Conservation (phyloP, 352 stramenopile genomes). For the Phytophthora pisi region DNA sequence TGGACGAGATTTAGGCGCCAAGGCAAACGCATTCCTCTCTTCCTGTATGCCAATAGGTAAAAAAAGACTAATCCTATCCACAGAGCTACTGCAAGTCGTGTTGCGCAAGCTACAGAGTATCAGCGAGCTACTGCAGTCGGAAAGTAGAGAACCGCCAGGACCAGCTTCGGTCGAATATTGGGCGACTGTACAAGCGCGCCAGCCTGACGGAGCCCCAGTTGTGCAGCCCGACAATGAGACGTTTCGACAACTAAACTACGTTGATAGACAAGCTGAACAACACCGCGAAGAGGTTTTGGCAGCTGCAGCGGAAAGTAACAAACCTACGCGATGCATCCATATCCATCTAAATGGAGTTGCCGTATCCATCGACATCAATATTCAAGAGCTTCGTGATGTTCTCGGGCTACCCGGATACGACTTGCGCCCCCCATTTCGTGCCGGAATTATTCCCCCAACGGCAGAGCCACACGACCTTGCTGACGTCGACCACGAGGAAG, state of each 20-base stretch:
- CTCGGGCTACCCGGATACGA: conserved; percentile 3
- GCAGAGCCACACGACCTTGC: not conserved
- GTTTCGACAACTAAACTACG: conserved; percentile 1
- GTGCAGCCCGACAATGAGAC: not conserved
- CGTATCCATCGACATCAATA: not conserved
- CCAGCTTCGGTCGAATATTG: not conserved
- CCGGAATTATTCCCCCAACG: not conserved
- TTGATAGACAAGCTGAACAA: not conserved
- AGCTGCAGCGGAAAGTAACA: too few relatives aligned
- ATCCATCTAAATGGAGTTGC: not conserved
- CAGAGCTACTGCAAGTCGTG: not conserved
- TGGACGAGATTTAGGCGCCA: not conserved
- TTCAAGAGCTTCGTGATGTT: not conserved
- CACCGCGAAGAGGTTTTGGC: not conserved
- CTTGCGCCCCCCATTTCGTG: not conserved
- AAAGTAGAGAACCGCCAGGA: not conserved
- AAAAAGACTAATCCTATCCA: not conserved
- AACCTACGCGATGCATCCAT: not conserved
- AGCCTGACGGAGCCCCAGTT: not conserved
- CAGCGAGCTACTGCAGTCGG: not conserved
- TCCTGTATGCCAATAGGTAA: not conserved
- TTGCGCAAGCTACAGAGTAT: not conserved
- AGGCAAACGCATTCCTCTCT: not conserved
- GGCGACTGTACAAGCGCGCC: not conserved
- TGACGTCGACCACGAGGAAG: conserved; percentile 1